phyloP scores from a whole-genome alignment of 208 protist genomes.

The Herpetomonas tarakana region DNA sequence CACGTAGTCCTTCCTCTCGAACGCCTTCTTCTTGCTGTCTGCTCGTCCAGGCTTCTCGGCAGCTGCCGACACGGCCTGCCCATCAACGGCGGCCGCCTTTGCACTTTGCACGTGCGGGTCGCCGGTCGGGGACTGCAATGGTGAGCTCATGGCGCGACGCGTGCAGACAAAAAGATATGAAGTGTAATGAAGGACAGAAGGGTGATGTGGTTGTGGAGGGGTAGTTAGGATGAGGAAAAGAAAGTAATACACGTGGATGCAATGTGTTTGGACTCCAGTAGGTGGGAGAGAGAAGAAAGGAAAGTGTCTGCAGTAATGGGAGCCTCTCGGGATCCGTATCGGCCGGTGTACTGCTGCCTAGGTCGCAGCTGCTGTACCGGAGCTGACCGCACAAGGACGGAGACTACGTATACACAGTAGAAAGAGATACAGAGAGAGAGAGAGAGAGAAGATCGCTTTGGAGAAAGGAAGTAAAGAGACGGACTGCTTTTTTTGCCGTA shows the following conservation, averaged over 20 bases:
- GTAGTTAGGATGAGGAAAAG: constrained; percentile 1
- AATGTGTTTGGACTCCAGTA: background rate
- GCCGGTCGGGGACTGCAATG: background rate
- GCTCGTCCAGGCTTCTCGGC: constrained; percentile 2
- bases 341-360: too few relatives aligned
- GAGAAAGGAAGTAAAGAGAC: constrained; percentile 2
- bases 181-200: too few relatives aligned
- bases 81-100: background rate
- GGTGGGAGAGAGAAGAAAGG: constrained; percentile 2
- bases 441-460: background rate
- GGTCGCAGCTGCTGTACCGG: too few relatives aligned
- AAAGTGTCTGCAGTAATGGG: too few relatives aligned
- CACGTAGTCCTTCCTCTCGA: constrained; percentile 20
- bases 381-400: constrained; percentile 3
- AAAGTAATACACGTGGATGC: constrained; percentile 9
- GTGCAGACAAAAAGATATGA: too few relatives aligned
- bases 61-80: too few relatives aligned
- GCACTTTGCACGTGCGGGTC: background rate
- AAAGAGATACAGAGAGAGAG: constrained; percentile 8
- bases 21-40: constrained; percentile 12
- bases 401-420: background rate
- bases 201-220: background rate
- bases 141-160: background rate
- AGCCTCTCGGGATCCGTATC: too few relatives aligned
- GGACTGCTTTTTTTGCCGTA: background rate